Conservation (phyloP, 495 filamentous ascomycete species). For the Penicillium pancosmium region DNA sequence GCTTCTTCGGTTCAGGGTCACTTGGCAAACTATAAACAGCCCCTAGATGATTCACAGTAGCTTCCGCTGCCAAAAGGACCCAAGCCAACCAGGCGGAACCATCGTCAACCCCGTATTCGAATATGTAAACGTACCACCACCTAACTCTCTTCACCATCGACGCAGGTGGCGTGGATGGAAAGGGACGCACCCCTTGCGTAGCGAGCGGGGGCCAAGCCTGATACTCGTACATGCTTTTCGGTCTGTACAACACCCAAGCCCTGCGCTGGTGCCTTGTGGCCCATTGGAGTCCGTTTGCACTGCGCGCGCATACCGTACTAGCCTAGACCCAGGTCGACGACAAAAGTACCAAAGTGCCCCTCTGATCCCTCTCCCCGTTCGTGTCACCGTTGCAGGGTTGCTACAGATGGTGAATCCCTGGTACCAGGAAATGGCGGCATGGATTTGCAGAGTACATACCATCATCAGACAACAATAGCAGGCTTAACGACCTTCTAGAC, state of each 20-base stretch:
- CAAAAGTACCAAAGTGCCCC: background rate
- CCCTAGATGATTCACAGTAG: conserved; percentile 1
- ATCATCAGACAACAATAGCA: background rate
- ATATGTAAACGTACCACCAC: background rate
- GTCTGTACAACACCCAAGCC: conserved; percentile 10
- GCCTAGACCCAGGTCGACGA: background rate
- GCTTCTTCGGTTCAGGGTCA: background rate
- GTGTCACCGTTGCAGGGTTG: conserved; percentile 7
- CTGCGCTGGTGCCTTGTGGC: conserved; percentile 3
- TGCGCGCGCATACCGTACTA: background rate
- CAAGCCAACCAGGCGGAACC: background rate
- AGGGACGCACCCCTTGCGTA: conserved; percentile 20
- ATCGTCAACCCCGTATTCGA: background rate
- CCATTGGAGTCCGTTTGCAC: background rate
- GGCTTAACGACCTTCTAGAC: background rate
- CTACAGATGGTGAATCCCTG: conserved; percentile 14
- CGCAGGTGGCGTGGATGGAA: conserved; percentile 13
- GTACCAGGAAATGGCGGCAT: conserved; percentile 17
- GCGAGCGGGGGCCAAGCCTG: conserved; percentile 9
- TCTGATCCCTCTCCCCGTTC: conserved; percentile 4
- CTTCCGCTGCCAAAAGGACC: conserved; percentile 1
- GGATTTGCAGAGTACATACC: conserved; percentile 14
- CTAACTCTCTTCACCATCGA: background rate
- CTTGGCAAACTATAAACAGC: background rate
- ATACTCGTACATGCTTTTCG: conserved; percentile 1